A percentile compares a stretch with the other conserved stretches of the same genome.
These are phyloP conservation scores for Aspergillus olivimuriae DNA, from an alignment of 495 filamentous ascomycete species.

Conservation along the genomic window DNA sequence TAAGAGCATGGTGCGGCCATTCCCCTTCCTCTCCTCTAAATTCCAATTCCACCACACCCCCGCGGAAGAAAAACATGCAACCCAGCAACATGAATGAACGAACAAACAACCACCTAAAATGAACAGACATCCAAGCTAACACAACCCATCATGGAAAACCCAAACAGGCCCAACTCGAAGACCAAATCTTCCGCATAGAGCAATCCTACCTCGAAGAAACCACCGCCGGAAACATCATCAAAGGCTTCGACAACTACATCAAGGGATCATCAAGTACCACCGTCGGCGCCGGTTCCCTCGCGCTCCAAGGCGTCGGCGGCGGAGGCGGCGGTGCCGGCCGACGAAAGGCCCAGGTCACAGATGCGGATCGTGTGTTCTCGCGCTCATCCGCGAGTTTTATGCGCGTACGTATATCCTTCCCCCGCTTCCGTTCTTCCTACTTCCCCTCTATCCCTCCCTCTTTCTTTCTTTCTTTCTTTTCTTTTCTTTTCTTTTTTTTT, in stretches of 20 bases:
- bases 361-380: conserved; percentile 46
- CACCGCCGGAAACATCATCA: conserved; percentile 88
- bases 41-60: too few relatives aligned
- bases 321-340: conserved; percentile 18
- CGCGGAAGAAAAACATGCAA: too few relatives aligned
- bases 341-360: conserved; percentile 42
- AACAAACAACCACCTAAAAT: neutral
- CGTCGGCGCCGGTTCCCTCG: conserved; percentile 27
- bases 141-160: neutral
- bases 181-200: conserved; percentile 78
- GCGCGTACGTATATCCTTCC: conserved; percentile 30
- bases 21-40: neutral
- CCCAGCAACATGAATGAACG: too few relatives aligned
- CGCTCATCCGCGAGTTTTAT: conserved; percentile 46
- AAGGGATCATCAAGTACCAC: conserved; percentile 59
- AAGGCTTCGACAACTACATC: conserved; percentile 95
- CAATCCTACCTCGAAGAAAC: conserved; percentile 87
- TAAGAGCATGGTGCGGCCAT: conserved; percentile 51
- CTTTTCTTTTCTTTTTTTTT: too few relatives aligned
- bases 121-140: neutral
- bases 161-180: conserved; percentile 59
- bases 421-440: neutral
- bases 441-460: neutral
- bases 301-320: conserved; percentile 37
- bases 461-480: too few relatives aligned